Evolutionary conservation across 768 basidiomycete species (phyloP), one percentile per base, ranked within the genome.

Genomic region (Lactarius hatsudake): DNA sequence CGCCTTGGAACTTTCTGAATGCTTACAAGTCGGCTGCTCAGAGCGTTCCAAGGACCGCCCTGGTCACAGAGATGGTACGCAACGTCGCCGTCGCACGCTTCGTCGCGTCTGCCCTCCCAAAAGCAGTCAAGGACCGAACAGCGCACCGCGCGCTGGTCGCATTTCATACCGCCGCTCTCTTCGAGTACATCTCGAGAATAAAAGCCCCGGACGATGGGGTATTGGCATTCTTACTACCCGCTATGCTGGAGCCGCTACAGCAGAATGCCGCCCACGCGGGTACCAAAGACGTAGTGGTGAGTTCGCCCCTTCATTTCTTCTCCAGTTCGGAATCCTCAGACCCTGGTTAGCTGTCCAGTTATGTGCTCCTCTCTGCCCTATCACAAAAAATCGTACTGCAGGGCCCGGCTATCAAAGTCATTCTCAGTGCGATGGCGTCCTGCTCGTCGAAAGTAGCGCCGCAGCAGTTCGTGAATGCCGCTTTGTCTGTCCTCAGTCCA

Each of bases 11-110:
- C 23, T 91, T 93, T 73, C 82, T 96, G 32, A 75, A 86, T 3
- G 83, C 90, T 0, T 90, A 87, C 78, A 91, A 94, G 76, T 84
- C 89, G 28, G 87, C 92, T 12, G 85, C 88, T 34, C 88, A 89
- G 72, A 82, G 86, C 28, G 75, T 97, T n/a, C 83, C 90, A 13
- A 84, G 95, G 40, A 75, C 83, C 10, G 82, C 88, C 3, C 81
- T 98, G 45, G 85, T 95, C 56, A 86, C 83, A 2, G 87, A 90
- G 69, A 93, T 96, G 90, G 75, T 88, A 5, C 82, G 83, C 66
- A 86, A 87, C 61, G 77, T 83, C 23, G 88, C 91, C 36, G 78
- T 94, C 5, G 84, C 94, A 5, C 87, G 90, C 23, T 91, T 92
- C 70, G 79, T 93, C 8, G 78, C 85, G 1, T 80, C 81, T 5